Evolutionary conservation across 2,329 filamentous ascomycete species (phyloP), one percentile per base, ranked within the genome.

Genomic region (Plenodomus tracheiphilus): DNA sequence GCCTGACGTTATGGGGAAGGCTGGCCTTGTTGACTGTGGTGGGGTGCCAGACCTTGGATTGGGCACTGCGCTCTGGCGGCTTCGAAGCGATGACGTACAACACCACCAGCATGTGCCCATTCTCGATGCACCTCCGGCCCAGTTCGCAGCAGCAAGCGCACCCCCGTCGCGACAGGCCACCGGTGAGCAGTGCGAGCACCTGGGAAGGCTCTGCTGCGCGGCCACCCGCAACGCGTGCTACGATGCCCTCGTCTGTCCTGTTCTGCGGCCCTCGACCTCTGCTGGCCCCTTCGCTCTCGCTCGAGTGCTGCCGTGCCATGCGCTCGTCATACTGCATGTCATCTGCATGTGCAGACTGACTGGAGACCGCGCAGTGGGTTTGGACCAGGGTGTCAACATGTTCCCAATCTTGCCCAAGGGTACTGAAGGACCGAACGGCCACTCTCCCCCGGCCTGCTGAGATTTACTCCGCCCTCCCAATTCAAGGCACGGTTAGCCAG

Each of bases 1-100:
- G 56, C 58, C 59, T 62, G 58, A 62, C 61, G 58, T 62, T 59
- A 64, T 59, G 53, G 43, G 56, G 49, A 43, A 51, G 50, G 46
- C 56, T 43, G 49, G 59, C 53, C 56, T 49, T 58, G 56, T 56
- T 54, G 53, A 41, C 51, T 48, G 51, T 51, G 45, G 55, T 56
- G 55, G 56, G 55, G 56, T 59, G 50, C 43, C 48, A 57, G 41
- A 43, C 47, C 35, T 43, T 50, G 53, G 51, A 52, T 52, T 48
- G 52, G 46, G 54, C 51, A 38, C 51, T 34, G 20, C 32, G 15
- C 16, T 30, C 20, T 20, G 22, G 32, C 43, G 49, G 46, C 47
- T 48, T 40, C 28, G 37, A 9, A 18, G 43, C 46, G 34, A 56
- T 60, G 57, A 60, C 55, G 53, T 60, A 53, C 39, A 35, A 19